These are phyloP conservation scores for Trichophyton rubrum DNA, from an alignment of 2,329 filamentous ascomycete genomes.

Conservation along the genomic window DNA sequence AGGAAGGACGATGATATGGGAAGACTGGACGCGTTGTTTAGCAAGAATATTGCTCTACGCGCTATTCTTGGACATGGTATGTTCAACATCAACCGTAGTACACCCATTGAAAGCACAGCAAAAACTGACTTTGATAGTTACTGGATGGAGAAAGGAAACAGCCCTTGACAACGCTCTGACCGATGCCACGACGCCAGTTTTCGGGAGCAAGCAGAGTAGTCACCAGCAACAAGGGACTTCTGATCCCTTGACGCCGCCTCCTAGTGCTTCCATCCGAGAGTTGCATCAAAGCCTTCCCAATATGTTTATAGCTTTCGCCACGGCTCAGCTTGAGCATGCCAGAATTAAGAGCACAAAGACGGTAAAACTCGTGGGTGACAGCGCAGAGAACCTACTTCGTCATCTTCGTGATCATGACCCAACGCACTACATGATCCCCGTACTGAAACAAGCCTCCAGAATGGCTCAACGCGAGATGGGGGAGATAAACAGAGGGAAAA, in stretches of 20 bases:
- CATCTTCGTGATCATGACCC: slow-evolving; percentile 20
- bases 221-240: neutral
- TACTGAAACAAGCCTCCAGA: slow-evolving; percentile 24
- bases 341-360: slow-evolving; percentile 14
- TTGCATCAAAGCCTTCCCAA: neutral
- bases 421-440: slow-evolving; percentile 21
- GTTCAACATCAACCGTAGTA: neutral
- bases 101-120: neutral
- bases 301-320: slow-evolving; percentile 20
- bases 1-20: slow-evolving; percentile 12
- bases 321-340: slow-evolving; percentile 28
- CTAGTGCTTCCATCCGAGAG: neutral
- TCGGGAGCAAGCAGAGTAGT: neutral
- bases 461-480: slow-evolving; percentile 18
- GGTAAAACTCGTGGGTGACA: slow-evolving; percentile 27
- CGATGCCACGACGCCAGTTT: neutral
- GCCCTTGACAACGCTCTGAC: neutral
- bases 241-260: neutral
- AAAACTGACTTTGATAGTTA: neutral
- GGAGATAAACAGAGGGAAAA: slow-evolving; percentile 17
- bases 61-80: slow-evolving; percentile 18
- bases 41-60: slow-evolving; percentile 20
- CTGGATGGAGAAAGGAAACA: slow-evolving; percentile 1
- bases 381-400: slow-evolving; percentile 30
- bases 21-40: slow-evolving; percentile 18